Base-by-base conservation (phyloP, 228 moss, liverwort and hornwort species). In the Sphagnum magellanicum region DNA sequence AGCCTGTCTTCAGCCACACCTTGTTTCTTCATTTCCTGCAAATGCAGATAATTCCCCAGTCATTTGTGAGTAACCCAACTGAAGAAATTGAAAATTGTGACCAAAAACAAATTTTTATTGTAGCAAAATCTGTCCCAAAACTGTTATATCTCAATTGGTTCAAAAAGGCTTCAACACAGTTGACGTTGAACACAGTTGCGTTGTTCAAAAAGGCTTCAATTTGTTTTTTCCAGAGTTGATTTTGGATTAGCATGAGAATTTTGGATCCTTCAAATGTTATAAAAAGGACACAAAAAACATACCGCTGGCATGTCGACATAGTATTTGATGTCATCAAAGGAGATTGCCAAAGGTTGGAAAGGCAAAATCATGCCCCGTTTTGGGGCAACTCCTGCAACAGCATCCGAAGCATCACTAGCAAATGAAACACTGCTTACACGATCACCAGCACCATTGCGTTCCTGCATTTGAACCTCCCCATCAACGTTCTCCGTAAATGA, bases 311-410 rank as follows among this genome's bases (percentile, higher is more conserved):
- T 95, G 70, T 92, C 86, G 12, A 95, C 91, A 13, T 51, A 88
- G 59, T 95, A 95, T 48, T 77, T 87, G 64, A 95, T 77, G 60
- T 91, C 84, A 32, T 89, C 89, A 15, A 95, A 95, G 63, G 86
- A 89, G 69, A 95, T 92, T 5, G 89, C 73, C 76, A 92, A 72
- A 10, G 92, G 92, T 60, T 87, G 83, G 78, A 91, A 95, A 6
- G 95, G 95, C 62, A 95, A 61, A 74, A 81, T 88, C 95, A 92
- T 92, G 68, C 95, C 92, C 16, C 90, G 83, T 81, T 87, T 95
- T 53, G 65, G 77, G 6, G 69, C 72, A 16, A 67, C 63, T 47
- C 55, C 69, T 5, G 60, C 52, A 55, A 75, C 75, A 16, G 63
- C 51, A 47, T 79, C 80, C 8, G 70, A 63, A 10, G 68, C 72